Evolutionary conservation across 192 early-diverging fungal species (phyloP).

Genomic region (Thamnidium elegans): DNA sequence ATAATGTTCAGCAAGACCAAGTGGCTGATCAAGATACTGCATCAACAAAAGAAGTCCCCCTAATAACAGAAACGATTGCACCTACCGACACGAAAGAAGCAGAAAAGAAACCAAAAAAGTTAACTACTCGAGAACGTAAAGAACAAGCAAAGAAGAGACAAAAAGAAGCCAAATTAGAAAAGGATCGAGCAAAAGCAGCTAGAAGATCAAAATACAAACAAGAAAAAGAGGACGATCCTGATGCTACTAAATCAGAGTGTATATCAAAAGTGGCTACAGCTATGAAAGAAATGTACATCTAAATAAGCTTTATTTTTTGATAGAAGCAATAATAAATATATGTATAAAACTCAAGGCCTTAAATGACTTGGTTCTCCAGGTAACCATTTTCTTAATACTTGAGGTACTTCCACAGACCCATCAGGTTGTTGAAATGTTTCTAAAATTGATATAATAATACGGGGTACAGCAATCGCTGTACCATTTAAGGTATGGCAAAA

Average conservation of each 20-base stretch:
- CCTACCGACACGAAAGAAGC: neutral
- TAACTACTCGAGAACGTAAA: constrained; percentile 15
- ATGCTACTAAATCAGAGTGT: neutral
- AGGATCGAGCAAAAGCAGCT: constrained; percentile 3
- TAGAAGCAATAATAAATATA: neutral
- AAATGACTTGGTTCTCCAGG: constrained; percentile 19
- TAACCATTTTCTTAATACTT: constrained; percentile 67
- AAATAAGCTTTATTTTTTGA: neutral
- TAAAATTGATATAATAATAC: constrained; percentile 82
- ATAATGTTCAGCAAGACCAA: neutral
- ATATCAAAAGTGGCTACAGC: neutral
- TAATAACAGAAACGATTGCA: neutral
- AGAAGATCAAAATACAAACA: constrained; percentile 8
- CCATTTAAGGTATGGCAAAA: constrained; percentile 93
- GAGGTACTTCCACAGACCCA: constrained; percentile 71
- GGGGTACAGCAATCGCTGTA: constrained; percentile 86
- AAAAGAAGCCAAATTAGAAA: constrained; percentile 19
- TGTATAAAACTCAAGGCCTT: neutral
- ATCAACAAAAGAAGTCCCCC: neutral
- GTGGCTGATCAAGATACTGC: neutral
- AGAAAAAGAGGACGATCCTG: neutral
- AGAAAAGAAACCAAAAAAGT: constrained; percentile 13
- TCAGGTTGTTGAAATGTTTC: constrained; percentile 76
- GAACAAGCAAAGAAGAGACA: constrained; percentile 22
- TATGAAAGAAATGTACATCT: constrained; percentile 17